These are phyloP conservation scores for Hibiscus syriacus DNA, from an alignment of 345 rosid genomes.

Conservation along the genomic window DNA sequence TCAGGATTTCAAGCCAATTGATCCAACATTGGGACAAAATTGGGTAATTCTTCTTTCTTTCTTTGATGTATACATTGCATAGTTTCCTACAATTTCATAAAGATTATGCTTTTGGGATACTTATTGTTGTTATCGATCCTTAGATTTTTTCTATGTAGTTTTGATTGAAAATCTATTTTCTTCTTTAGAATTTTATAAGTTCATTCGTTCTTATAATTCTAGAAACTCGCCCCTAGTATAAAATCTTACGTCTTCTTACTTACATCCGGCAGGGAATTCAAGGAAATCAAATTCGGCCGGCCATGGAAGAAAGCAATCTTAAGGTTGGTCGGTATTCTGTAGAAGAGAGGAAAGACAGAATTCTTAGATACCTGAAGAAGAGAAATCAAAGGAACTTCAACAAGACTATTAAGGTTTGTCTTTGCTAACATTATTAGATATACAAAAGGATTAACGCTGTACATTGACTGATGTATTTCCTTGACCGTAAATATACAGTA, in stretches of 20 bases:
- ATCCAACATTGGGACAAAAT: conserved; percentile 26
- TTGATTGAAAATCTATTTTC: too few relatives aligned
- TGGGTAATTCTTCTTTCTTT: conserved; percentile 31
- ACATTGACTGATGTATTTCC: neutral
- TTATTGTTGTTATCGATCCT: neutral
- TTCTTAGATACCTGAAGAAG: conserved; percentile 77
- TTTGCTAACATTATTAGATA: neutral
- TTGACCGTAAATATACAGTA: conserved; percentile 33
- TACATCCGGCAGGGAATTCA: conserved; percentile 47
- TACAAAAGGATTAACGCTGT: neutral
- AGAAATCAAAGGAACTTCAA: conserved; percentile 90
- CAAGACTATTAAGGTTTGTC: conserved; percentile 78
- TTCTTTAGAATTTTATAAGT: too few relatives aligned
- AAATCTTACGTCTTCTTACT: too few relatives aligned
- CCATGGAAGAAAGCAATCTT: conserved; percentile 28
- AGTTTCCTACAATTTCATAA: neutral
- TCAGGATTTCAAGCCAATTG: conserved; percentile 39
- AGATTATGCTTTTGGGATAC: neutral
- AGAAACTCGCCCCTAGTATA: too few relatives aligned
- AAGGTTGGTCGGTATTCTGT: conserved; percentile 73
- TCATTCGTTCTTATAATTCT: neutral
- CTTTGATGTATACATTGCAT: neutral
- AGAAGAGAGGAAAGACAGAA: conserved; percentile 80
- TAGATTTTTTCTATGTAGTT: too few relatives aligned
- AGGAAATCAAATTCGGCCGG: conserved; percentile 24